phyloP scores from a whole-genome alignment of 1,284 basidiomycete species.

The Wallemia ichthyophaga region DNA sequence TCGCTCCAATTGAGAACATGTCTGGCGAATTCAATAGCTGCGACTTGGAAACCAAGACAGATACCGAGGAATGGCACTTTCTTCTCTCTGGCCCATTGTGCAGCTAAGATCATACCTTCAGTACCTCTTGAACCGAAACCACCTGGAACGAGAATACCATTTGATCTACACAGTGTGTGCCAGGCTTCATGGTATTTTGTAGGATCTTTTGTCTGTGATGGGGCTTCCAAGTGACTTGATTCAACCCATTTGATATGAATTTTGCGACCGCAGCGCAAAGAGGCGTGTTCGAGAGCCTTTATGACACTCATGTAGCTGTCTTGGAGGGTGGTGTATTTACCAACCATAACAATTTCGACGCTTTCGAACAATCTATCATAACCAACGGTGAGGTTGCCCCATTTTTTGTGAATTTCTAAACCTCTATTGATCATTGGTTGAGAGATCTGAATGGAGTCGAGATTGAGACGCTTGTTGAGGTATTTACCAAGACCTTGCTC shows the following conservation, averaged over 20 bases:
- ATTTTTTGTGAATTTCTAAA: conserved; percentile 31
- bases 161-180: conserved; percentile 48
- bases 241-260: conserved; percentile 83
- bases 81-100: conserved; percentile 86
- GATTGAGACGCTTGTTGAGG: conserved; percentile 48
- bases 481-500: conserved; percentile 73
- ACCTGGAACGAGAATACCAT: conserved; percentile 80
- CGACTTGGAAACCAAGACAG: conserved; percentile 91
- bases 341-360: conserved; percentile 72
- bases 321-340: conserved; percentile 89
- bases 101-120: conserved; percentile 90
- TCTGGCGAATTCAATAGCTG: conserved; percentile 80
- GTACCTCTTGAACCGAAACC: conserved; percentile 82
- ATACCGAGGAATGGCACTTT: conserved; percentile 86
- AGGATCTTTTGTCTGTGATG: conserved; percentile 44
- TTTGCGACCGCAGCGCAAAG: conserved; percentile 64
- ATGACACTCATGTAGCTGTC: conserved; percentile 98
- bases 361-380: conserved; percentile 77
- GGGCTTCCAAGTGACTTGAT: conserved; percentile 67
- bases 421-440: conserved; percentile 32
- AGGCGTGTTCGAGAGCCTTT: conserved; percentile 89
- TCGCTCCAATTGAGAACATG: conserved; percentile 50
- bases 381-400: conserved; percentile 52
- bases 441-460: conserved; percentile 28
- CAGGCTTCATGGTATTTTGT: conserved; percentile 88